Evolutionary conservation across 108 stramenopile species (phyloP), one percentile per base, ranked within the genome.

Genomic region (Cyclotella cryptica): DNA sequence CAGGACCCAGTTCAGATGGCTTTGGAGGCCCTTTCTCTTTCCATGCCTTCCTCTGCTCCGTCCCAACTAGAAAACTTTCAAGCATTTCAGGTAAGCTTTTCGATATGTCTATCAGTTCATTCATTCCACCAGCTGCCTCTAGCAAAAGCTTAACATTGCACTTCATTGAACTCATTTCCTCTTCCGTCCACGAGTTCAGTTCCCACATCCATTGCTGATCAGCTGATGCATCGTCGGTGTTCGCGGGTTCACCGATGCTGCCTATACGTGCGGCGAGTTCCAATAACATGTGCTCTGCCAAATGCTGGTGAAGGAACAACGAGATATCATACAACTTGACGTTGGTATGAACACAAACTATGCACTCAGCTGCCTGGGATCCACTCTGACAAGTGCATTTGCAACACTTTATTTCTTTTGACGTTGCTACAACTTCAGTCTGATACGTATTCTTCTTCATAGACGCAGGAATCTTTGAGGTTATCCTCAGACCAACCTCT

Each of bases 261-360:
- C 22, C 24, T 12, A 24, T 24, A 21, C 24, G 6, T 21, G 69
- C 18, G 1, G 52, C 53, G 11, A 70, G 52, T 9, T 52, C 51
- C 17, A 70, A 55, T 10, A 70, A 52, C 1, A 70, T 70, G 29
- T 57, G 30, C 53, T 70, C 69, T 21, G 69, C 69, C 28, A 70
- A 30, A 21, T 62, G 29, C 35, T 62, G 29, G 61, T 62, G 15
- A 8, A 62, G 35, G 8, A 62, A n/a, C 10, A 27, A 27, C 1
- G 61, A 35, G 3, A 62, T 18, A 18, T 42, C 35, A 30, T 62
- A 62, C 61, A 27, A 35, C 35, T 35, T 35, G 35, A 5, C 61
- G 30, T 42, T 42, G 35, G 61, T 62, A 3, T 18, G 15, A 62
- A 40, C 19, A 27, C 19, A 62, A 18, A 62, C 61, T 10, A 17